Conservation (phyloP, 345 rosid genomes). For the Aegle marmelos region DNA sequence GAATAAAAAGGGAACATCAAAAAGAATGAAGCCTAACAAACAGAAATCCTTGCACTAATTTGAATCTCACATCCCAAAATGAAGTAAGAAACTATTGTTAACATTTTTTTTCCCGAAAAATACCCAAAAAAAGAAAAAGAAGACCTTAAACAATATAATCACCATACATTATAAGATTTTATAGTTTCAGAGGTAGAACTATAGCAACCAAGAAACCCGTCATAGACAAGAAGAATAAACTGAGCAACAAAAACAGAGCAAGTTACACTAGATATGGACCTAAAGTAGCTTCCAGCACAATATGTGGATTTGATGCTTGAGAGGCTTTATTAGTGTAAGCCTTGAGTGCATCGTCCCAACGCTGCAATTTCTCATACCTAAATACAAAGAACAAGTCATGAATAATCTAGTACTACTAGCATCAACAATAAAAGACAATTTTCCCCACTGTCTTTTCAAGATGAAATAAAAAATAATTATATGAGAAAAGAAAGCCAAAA, state of each 20-base stretch:
- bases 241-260: not conserved
- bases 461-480: not conserved
- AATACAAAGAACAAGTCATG: slow-evolving; percentile 8
- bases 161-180: not conserved
- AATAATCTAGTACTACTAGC: not conserved
- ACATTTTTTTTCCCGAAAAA: not conserved
- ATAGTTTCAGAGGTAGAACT: not conserved
- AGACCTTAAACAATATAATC: not conserved
- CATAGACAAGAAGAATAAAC: not conserved
- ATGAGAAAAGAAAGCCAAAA: not conserved
- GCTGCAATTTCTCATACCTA: slow-evolving; percentile 99
- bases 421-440: not conserved
- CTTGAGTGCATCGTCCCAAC: slow-evolving; percentile 98
- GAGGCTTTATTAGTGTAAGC: slow-evolving; percentile 84
- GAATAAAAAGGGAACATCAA: not conserved
- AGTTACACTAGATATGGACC: slow-evolving; percentile 39
- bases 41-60: not conserved
- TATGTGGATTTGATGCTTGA: slow-evolving; percentile 75
- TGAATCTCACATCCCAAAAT: not conserved
- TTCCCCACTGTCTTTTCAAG: not conserved
- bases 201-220: not conserved
- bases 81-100: not conserved
- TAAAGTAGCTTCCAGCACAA: slow-evolving; percentile 78
- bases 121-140: not conserved
- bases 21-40: not conserved